Base-by-base conservation (phyloP, 192 early-diverging fungal species). In the Obelidium mucronatum region DNA sequence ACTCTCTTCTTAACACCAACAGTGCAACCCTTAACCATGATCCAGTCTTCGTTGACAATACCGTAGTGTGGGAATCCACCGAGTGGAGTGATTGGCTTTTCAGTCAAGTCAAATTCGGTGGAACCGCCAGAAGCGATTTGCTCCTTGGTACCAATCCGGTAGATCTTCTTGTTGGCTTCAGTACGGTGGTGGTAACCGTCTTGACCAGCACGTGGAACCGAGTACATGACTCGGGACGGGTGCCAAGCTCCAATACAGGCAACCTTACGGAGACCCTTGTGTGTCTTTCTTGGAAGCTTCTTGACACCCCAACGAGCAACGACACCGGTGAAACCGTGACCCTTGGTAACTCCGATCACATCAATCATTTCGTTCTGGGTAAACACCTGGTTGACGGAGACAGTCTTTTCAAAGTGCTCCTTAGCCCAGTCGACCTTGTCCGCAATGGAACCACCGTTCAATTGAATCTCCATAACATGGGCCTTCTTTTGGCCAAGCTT, bases 161-260 rank as follows among this genome's bases (percentile, higher is more conserved):
- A 99, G 91, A 99, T 97, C 93, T 99, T 99, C 94, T 98, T 98
- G 94, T 99, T 99, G 76, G 96, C 83, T 89, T 99, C 98, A 74
- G 97, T 98, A 93, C 98, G 97, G 91, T 98, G 98, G 90, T 99
- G 98, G 92, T 96, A 98, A 91, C 98, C 98, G 88, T 95, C 88
- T 91, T 99, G 98, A 96, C 98, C 98, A 80, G 98, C 94, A 85
- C 98, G 96, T 72, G 98, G 93, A 77, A 99, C 97, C 67, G 98
- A 95, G 94, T 91, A 98, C 95, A 96, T 97, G 84, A 98, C 97
- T 67, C 83, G 79, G 76, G 92, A 90, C 79, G 95, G 94, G 91
- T 98, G 95, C 95, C 95, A 99, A 56, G 95, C 94, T 86, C 97
- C 98, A 76, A 99, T 99, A 94, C 98, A 99, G 81, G 98, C 98